Base-by-base conservation (phyloP, 2,329 filamentous ascomycete genomes). In the Colletotrichum orchidophilum region DNA sequence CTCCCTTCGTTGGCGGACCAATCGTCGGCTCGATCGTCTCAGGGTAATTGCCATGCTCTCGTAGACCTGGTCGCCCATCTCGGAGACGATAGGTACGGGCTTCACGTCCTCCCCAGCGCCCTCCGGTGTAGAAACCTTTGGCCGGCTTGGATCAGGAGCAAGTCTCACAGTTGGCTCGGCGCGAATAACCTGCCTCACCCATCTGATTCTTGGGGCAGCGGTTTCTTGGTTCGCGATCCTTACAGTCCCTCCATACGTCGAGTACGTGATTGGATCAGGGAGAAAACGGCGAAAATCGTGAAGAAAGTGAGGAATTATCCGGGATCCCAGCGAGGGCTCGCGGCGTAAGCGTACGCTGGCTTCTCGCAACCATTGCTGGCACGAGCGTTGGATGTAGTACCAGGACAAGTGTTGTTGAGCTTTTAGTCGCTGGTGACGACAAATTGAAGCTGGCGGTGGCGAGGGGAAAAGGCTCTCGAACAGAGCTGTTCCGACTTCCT, bases 201-300 rank as follows among this genome's bases (percentile, higher is more conserved):
- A 71, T 2, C 12, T 57, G 13, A 26, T n/a, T 52, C 68, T 27
- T 53, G 49, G 21, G 26, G 33, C 39, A 46, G 18, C 39, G 39
- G 21, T 35, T 15, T 46, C 39, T 24, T 39, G 21, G 18, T 65
- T 63, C 3, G 35, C 46, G 26, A 74, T 70, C 12, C 67, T 70
- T 1, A 74, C 71, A 11, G 68, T 66, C 4, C 73, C 73, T 5
- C 50, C 60, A 21, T 46, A 42, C 9, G 67, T 73, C 12, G 66
- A 58, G 27, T 74, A 74, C 9, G 63, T 71, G 3, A 65, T 54
- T 3, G 71, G 63, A n/a, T 66, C 49, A 4, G 66, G 63, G 27
- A 73, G 27, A 13, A 73, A 73, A 5, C 63, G 63, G n/a, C 60
- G 31, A 39, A 74, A 73, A 24, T 74, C 73, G 35, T 55, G 63